Conservation (phyloP, 176 grass and related monocot species). For the Cymbopogon citratus region DNA sequence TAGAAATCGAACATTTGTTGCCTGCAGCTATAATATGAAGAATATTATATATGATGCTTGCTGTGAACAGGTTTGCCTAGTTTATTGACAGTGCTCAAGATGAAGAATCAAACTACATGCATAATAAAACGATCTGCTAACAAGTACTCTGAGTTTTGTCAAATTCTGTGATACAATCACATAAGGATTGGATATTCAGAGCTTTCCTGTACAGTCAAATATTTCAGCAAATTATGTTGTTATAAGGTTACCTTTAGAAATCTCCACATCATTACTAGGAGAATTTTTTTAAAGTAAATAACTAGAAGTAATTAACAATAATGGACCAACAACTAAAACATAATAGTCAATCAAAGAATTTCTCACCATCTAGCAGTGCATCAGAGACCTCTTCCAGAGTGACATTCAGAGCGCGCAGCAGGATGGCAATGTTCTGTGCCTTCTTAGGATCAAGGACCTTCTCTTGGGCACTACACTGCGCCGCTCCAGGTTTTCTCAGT, state of each 20-base stretch:
- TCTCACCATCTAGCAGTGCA: slow-evolving; percentile 66
- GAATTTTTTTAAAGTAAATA: too few species aligned
- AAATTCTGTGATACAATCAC: background rate
- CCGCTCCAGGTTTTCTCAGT: slow-evolving; percentile 33
- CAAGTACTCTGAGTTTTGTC: background rate
- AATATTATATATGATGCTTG: background rate
- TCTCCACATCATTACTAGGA: background rate
- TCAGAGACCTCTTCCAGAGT: slow-evolving; percentile 73
- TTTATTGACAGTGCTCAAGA: background rate
- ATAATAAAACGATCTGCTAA: background rate
- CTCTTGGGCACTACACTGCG: slow-evolving; percentile 56
- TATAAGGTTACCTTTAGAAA: background rate
- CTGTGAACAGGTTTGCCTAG: background rate
- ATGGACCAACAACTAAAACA: too few species aligned
- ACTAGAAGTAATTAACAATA: too few species aligned
- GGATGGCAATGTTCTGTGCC: slow-evolving; percentile 94
- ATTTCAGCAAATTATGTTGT: background rate
- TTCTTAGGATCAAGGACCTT: slow-evolving; percentile 89
- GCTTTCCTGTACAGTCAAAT: background rate
- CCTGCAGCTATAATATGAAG: background rate
- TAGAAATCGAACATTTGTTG: background rate
- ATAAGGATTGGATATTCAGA: background rate
- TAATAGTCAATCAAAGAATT: background rate
- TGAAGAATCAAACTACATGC: background rate
- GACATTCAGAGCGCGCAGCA: slow-evolving; percentile 88